Evolutionary conservation across 371 early-diverging fungal genomes (phyloP).

Genomic region (Syncephalastrum racemosum): DNA sequence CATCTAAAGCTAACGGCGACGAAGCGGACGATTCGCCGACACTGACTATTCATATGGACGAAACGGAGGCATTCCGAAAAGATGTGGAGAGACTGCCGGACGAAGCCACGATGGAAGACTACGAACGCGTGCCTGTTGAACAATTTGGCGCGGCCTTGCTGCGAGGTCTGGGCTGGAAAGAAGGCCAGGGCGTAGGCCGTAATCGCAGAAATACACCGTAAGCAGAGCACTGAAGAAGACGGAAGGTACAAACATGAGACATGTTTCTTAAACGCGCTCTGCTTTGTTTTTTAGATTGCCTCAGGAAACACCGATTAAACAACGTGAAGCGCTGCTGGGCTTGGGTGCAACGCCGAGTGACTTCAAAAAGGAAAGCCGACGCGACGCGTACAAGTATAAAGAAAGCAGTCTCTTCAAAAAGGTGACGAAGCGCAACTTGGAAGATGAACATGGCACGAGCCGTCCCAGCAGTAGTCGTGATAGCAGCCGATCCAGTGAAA

Average conservation of each 20-base stretch:
- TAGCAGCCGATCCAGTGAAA: constrained; percentile 9
- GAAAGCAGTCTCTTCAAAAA: constrained; percentile 47
- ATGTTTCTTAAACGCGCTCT: background rate
- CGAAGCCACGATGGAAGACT: constrained; percentile 75
- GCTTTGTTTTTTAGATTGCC: constrained; percentile 22
- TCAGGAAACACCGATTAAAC: constrained; percentile 45
- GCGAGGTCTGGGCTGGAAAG: constrained; percentile 92
- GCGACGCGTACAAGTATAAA: constrained; percentile 38
- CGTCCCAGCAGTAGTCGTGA: constrained; percentile 11
- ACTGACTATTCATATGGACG: constrained; percentile 49
- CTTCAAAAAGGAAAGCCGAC: constrained; percentile 16
- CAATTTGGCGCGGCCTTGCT: constrained; percentile 89
- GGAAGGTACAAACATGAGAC: constrained; percentile 3
- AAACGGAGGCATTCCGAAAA: constrained; percentile 51
- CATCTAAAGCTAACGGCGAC: constrained; percentile 46
- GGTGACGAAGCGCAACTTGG: constrained; percentile 31
- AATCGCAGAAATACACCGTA: constrained; percentile 36
- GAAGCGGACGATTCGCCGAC: constrained; percentile 47
- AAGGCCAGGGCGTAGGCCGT: constrained; percentile 69
- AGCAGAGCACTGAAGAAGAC: constrained; percentile 11
- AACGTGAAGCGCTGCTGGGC: constrained; percentile 73
- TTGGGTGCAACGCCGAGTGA: constrained; percentile 73
- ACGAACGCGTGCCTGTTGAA: constrained; percentile 84
- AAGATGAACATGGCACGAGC: constrained; percentile 19
- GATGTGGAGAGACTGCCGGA: constrained; percentile 54